phyloP scores from a whole-genome alignment of 129 eudicot genomes.

The Deinandra increscens region DNA sequence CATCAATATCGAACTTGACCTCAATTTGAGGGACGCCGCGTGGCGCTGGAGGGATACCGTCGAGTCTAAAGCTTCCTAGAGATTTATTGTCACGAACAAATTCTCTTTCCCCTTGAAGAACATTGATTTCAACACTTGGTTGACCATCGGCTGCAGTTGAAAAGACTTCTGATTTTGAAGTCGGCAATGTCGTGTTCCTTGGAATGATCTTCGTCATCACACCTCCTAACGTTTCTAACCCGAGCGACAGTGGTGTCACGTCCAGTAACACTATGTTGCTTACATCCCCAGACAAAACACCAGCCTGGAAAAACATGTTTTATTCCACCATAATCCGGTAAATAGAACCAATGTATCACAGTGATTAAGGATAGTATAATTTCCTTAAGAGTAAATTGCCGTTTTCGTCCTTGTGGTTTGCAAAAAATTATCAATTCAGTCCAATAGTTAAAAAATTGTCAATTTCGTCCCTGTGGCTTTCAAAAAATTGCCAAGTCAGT shows the following conservation, averaged over 20 bases:
- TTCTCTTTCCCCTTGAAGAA: conserved; percentile 87
- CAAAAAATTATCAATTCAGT: too few relatives aligned
- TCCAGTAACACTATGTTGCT: conserved; percentile 79
- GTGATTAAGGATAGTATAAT: not conserved
- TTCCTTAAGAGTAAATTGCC: too few relatives aligned
- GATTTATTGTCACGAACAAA: conserved; percentile 83
- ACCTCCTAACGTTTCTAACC: conserved; percentile 82
- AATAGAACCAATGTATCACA: not conserved
- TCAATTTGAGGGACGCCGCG: conserved; percentile 92
- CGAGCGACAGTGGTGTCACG: conserved; percentile 80
- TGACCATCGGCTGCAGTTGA: conserved; percentile 94
- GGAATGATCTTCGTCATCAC: conserved; percentile 92
- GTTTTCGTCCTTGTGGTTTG: too few relatives aligned
- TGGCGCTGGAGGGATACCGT: conserved; percentile 89
- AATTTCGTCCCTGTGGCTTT: too few relatives aligned
- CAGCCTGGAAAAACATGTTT: conserved; percentile 51
- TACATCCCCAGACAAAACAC: conserved; percentile 85
- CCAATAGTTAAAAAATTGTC: too few relatives aligned
- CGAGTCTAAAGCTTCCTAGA: conserved; percentile 76
- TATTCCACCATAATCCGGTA: not conserved
- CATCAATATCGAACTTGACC: conserved; percentile 87
- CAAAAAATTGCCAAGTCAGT: too few relatives aligned
- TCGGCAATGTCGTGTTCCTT: conserved; percentile 76
- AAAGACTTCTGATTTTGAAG: conserved; percentile 83
- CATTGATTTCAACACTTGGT: conserved; percentile 79